Conservation (phyloP, 2,329 filamentous ascomycete species). For the Botrytis aclada region DNA sequence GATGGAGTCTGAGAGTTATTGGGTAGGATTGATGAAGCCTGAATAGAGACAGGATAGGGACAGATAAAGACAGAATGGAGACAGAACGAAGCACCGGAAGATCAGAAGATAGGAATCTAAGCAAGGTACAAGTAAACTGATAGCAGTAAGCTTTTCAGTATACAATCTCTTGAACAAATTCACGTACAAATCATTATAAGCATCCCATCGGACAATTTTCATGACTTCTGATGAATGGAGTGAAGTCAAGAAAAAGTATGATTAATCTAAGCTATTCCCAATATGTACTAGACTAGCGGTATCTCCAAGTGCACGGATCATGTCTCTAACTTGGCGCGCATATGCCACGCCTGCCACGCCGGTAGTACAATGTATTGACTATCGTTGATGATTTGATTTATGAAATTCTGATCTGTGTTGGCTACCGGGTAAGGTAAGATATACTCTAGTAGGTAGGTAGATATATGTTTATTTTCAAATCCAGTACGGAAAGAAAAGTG, state of each 20-base stretch:
- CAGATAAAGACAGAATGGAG: background rate
- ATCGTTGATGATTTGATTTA: fast-evolving
- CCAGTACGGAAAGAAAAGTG: too few species aligned
- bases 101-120: background rate
- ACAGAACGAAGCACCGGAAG: background rate
- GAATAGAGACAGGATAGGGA: too few species aligned
- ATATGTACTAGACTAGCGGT: background rate
- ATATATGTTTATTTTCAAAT: too few species aligned
- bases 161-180: background rate
- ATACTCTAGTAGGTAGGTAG: too few species aligned
- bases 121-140: background rate
- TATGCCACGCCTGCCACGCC: background rate
- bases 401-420: too few species aligned
- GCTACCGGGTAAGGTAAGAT: too few species aligned
- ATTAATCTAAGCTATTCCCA: background rate
- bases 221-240: background rate
- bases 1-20: background rate
- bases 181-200: background rate
- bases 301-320: background rate
- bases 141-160: background rate
- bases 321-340: background rate
- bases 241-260: background rate
- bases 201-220: background rate
- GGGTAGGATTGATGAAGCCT: background rate
- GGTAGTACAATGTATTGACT: background rate